Base-by-base conservation (phyloP, 768 basidiomycete species). In the Boletus sensibilis region DNA sequence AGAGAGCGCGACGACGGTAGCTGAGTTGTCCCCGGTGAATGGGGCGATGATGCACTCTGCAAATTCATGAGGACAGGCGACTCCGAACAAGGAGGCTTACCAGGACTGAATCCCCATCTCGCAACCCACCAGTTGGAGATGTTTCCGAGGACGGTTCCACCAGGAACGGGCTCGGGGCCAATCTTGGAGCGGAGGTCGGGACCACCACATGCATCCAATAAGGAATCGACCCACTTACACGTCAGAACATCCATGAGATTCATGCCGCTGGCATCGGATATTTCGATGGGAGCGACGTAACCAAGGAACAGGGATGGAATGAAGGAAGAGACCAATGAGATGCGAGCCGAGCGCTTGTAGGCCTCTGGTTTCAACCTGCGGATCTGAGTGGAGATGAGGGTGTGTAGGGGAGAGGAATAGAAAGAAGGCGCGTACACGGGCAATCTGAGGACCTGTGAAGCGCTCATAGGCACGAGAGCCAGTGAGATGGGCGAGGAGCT, bases 361-460 rank as follows among this genome's bases (percentile, higher is more conserved):
- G 23, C 43, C 1, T 51, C 48, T 2, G 53, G 47, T 2, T 50
- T 27, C 5, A 40, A 0, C n/a, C 55, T 45, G 25, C 52, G 56
- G 33, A 57, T 57, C 55, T 53, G 42, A 2, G n/a, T 38, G 18
- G 48, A 18, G 33, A n/a, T 50, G 40, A 33, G n/a, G 0, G 29
- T 10, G 8, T 0, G 33, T 10, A 8, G 18, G 5, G 4, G 29
- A 31, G 16, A 20, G 23, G 6, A 8, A 6, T 5, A 10, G 23
- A n/a, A n/a, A 20, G 6, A 18, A 38, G 8, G 6, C 5, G 29
- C 50, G 16, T 44, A 56, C 51, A 0, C 55, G 55, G 10, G 55
- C 55, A 27, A 56, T 56, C 43, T 56, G 51, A 1, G 55, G 42
- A 4, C 55, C 55, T 3, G 55, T 56, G 55, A 56, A 56, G 29